These are phyloP conservation scores for Leptosphaerulina australis DNA, from an alignment of 2,329 filamentous ascomycete genomes.

Conservation along the genomic window DNA sequence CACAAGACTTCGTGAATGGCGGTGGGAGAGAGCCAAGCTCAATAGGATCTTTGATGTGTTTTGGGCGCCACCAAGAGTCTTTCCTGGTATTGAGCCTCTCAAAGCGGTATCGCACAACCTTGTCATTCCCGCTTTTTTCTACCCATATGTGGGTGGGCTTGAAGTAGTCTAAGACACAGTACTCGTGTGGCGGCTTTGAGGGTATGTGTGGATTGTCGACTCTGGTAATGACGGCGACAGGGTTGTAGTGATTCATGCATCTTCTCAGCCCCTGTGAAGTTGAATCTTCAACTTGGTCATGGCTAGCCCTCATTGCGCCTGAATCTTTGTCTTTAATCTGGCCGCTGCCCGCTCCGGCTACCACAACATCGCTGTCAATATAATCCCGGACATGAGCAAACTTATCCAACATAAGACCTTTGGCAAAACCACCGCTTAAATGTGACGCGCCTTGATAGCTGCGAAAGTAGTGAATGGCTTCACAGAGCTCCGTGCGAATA, in stretches of 20 bases:
- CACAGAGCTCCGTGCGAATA: slow-evolving; percentile 65
- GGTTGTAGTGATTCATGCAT: slow-evolving; percentile 54
- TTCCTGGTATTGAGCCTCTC: slow-evolving; percentile 64
- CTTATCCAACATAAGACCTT: slow-evolving; percentile 65
- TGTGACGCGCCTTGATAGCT: slow-evolving; percentile 67
- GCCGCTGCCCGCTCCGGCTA: slow-evolving; percentile 66
- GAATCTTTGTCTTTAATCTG: slow-evolving; percentile 53
- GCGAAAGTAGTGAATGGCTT: slow-evolving; percentile 67
- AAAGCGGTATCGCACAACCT: slow-evolving; percentile 66
- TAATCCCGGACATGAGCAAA: slow-evolving; percentile 62
- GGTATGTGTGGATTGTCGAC: slow-evolving; percentile 57
- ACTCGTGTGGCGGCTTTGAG: slow-evolving; percentile 61
- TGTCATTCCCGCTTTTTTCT: slow-evolving; percentile 58
- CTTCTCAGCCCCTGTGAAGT: slow-evolving; percentile 53
- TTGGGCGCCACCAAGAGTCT: slow-evolving; percentile 65
- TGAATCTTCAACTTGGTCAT: slow-evolving; percentile 53
- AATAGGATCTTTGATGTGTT: slow-evolving; percentile 35
- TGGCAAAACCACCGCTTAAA: slow-evolving; percentile 55
- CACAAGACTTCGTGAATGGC: slow-evolving; percentile 47
- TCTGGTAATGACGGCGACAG: slow-evolving; percentile 61
- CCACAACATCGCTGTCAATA: slow-evolving; percentile 66
- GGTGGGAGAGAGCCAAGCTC: slow-evolving; percentile 37
- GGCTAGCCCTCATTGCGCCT: slow-evolving; percentile 55
- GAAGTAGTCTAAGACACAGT: slow-evolving; percentile 72
- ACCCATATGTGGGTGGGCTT: slow-evolving; percentile 71